phyloP scores from a whole-genome alignment of 192 early-diverging fungal species.

The Linnemannia hyalina region DNA sequence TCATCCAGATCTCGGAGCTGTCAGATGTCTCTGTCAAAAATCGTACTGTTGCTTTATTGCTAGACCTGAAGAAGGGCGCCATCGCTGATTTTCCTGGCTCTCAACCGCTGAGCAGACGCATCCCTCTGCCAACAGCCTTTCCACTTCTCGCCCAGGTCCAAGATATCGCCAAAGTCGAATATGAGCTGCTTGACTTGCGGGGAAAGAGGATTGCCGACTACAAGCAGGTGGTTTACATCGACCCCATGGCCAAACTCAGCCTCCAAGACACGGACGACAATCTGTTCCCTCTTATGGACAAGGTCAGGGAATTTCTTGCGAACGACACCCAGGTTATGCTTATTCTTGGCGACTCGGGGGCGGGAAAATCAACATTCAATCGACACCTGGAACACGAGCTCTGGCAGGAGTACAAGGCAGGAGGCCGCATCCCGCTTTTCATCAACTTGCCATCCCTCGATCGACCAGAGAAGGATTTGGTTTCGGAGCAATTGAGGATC shows the following conservation, averaged over 20 bases:
- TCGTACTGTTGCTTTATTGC: not conserved
- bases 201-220: not conserved
- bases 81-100: not conserved
- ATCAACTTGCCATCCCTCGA: constrained; percentile 1
- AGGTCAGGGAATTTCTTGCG: not conserved
- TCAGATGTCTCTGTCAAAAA: not conserved
- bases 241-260: not conserved
- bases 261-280: not conserved
- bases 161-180: not conserved
- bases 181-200: not conserved
- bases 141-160: too few species aligned
- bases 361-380: constrained; percentile 23
- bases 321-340: constrained; percentile 10
- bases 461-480: not conserved
- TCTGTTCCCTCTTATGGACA: not conserved
- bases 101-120: too few species aligned
- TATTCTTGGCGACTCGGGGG: not conserved
- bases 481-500: not conserved
- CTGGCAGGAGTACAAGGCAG: not conserved
- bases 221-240: not conserved
- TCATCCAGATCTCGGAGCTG: not conserved
- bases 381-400: not conserved
- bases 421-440: not conserved
- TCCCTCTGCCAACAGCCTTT: too few species aligned
- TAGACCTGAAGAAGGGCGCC: not conserved